phyloP scores from a whole-genome alignment of 2,329 filamentous ascomycete genomes.

The Lachnellula hyalina region DNA sequence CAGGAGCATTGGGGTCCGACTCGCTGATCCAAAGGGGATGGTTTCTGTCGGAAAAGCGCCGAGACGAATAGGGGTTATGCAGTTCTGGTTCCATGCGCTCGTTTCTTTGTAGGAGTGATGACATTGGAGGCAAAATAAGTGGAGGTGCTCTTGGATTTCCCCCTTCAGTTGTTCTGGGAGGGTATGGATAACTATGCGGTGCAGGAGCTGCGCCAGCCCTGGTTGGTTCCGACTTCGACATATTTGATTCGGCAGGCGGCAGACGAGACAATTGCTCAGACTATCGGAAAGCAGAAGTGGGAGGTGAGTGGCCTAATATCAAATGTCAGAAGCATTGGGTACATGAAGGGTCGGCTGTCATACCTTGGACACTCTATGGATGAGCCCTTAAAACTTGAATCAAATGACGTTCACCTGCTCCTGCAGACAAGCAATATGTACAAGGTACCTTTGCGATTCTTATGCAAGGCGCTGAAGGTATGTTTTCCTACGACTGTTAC shows the following conservation, averaged over 20 bases:
- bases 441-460: background rate
- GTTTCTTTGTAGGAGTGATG: conserved; percentile 16
- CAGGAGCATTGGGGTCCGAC: conserved; percentile 10
- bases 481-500: background rate
- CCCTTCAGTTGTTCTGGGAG: conserved; percentile 1
- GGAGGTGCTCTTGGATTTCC: conserved; percentile 2
- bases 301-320: background rate
- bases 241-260: background rate
- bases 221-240: background rate
- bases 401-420: background rate
- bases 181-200: background rate
- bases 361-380: too few relatives aligned
- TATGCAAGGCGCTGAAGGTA: background rate
- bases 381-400: background rate
- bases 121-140: conserved; percentile 20
- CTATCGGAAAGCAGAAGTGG: background rate
- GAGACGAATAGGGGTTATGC: conserved; percentile 5
- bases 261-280: background rate
- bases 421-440: background rate
- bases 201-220: background rate
- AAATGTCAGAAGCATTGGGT: background rate
- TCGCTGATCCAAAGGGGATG: conserved; percentile 14
- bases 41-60: conserved; percentile 11
- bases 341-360: background rate
- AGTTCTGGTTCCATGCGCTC: conserved; percentile 5